Evolutionary conservation across 1,284 basidiomycete species (phyloP).

Genomic region (Tremellales sp.): DNA sequence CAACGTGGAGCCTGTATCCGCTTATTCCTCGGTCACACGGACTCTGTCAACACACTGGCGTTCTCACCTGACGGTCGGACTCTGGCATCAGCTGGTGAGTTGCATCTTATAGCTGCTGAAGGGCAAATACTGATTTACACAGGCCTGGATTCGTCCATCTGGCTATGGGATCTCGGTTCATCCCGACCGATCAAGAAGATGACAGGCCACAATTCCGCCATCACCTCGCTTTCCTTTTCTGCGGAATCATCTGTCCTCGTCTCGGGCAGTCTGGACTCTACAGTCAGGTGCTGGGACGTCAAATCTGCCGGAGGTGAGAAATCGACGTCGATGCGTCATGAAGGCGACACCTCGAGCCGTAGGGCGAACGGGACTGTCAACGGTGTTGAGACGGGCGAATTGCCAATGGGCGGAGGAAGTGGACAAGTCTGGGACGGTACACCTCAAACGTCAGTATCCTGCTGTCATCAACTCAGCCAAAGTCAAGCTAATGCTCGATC

Average conservation of each 20-base stretch:
- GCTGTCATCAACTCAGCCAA: not conserved
- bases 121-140: constrained; percentile 3
- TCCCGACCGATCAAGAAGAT: constrained; percentile 94
- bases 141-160: constrained; percentile 90
- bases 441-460: not conserved
- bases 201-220: constrained; percentile 83
- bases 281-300: constrained; percentile 95
- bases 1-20: constrained; percentile 89
- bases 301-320: constrained; percentile 66
- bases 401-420: constrained; percentile 54
- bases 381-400: constrained; percentile 42
- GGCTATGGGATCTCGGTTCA: constrained; percentile 92
- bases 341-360: not conserved
- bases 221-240: constrained; percentile 87
- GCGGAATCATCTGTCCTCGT: constrained; percentile 86
- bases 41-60: constrained; percentile 78
- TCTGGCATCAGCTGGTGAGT: constrained; percentile 79
- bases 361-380: not conserved
- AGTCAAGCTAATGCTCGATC: constrained; percentile 10
- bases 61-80: constrained; percentile 92
- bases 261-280: constrained; percentile 86
- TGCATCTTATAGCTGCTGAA: not conserved
- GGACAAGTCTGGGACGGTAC: constrained; percentile 14
- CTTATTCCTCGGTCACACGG: constrained; percentile 93
- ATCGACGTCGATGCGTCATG: constrained; percentile 10